Evolutionary conservation across 179 eudicot species (phyloP).

Genomic region (Amaranthus tricolor): DNA sequence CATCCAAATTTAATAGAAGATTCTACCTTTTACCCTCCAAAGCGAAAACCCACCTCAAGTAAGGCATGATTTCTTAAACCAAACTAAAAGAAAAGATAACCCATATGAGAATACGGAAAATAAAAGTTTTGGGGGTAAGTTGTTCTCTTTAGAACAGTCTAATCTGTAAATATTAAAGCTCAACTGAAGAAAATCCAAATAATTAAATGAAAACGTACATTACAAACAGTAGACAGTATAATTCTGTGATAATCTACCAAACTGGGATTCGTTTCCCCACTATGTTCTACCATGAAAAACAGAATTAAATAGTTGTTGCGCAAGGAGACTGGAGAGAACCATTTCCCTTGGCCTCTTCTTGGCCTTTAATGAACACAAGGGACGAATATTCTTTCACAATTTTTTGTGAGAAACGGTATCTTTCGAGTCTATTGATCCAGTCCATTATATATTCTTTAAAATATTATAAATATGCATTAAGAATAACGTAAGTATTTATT

Average conservation of each 20-base stretch:
- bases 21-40: neutral
- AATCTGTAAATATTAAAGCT: neutral
- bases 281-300: neutral
- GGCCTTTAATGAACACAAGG: neutral
- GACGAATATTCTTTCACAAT: slow-evolving; percentile 6
- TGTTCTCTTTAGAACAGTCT: neutral
- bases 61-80: neutral
- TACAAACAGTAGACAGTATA: neutral
- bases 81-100: no score
- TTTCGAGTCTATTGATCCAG: no score
- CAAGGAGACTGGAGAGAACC: neutral
- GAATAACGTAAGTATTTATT: no score
- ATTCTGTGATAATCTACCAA: neutral
- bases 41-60: slow-evolving; percentile 13
- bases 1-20: neutral
- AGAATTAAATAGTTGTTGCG: neutral
- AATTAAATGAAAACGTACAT: neutral
- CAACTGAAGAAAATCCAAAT: neutral
- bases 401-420: no score
- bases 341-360: neutral
- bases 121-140: neutral
- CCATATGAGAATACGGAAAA: neutral
- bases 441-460: no score
- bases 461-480: no score
- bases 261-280: neutral